phyloP scores from a whole-genome alignment of 192 early-diverging fungal species.

The Coemansia sp. region DNA sequence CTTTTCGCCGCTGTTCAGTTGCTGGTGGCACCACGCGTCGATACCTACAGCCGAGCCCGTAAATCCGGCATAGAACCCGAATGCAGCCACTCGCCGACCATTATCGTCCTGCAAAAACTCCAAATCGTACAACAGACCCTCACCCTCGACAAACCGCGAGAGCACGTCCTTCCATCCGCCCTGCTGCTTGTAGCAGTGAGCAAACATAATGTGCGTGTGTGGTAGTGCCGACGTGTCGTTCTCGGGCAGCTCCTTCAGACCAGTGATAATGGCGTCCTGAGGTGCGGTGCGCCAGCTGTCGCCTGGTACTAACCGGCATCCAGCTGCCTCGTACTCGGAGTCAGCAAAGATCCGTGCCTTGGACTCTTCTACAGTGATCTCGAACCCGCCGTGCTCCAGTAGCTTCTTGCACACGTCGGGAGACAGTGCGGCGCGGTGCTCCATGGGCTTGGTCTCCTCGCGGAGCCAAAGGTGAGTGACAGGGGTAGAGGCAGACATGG shows the following conservation, averaged over 20 bases:
- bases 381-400: constrained; percentile 69
- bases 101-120: constrained; percentile 89
- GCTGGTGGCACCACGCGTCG: constrained; percentile 89
- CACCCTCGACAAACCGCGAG: constrained; percentile 78
- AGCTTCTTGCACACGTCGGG: constrained; percentile 82
- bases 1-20: constrained; percentile 55
- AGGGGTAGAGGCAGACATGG: constrained; percentile 17
- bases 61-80: constrained; percentile 97
- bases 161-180: constrained; percentile 93
- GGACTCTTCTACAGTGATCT: constrained; percentile 88
- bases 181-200: constrained; percentile 98
- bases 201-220: constrained; percentile 97
- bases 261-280: constrained; percentile 89
- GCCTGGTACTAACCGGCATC: constrained; percentile 77
- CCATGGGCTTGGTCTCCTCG: constrained; percentile 97
- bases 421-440: constrained; percentile 92
- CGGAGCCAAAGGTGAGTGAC: constrained; percentile 86
- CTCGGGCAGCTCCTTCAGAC: constrained; percentile 96
- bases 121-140: constrained; percentile 88
- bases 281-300: constrained; percentile 89
- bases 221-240: constrained; percentile 85
- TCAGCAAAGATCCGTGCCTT: constrained; percentile 86
- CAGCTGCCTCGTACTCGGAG: constrained; percentile 82
- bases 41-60: constrained; percentile 91
- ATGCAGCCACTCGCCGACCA: constrained; percentile 93